Evolutionary conservation across 1,139 yeast species (phyloP).

Genomic region (Suhomyces bribrorum): DNA sequence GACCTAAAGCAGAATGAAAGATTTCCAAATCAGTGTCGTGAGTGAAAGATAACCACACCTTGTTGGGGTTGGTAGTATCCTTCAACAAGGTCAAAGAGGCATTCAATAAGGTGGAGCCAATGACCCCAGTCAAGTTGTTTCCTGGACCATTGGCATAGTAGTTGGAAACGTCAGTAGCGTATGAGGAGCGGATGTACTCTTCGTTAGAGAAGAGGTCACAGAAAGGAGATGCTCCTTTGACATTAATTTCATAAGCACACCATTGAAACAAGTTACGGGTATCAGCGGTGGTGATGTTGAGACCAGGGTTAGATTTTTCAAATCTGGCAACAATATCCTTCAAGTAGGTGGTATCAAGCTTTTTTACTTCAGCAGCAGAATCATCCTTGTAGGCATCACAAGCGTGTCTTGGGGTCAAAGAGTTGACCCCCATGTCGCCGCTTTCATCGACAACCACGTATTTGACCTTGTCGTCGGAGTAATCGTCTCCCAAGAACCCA

Average conservation of each 20-base stretch:
- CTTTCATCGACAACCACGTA: conserved; percentile 31
- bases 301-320: conserved; percentile 23
- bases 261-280: conserved; percentile 40
- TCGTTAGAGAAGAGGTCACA: conserved; percentile 54
- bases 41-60: conserved; percentile 30
- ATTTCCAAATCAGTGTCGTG: conserved; percentile 35
- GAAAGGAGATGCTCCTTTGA: conserved; percentile 48
- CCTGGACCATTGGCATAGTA: conserved; percentile 56
- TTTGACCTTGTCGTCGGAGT: conserved; percentile 15
- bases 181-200: conserved; percentile 48
- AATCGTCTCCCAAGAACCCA: conserved; percentile 26
- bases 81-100: conserved; percentile 49
- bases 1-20: conserved; percentile 27
- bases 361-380: conserved; percentile 12
- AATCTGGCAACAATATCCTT: conserved; percentile 21
- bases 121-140: conserved; percentile 39
- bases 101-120: conserved; percentile 51
- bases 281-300: conserved; percentile 38
- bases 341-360: conserved; percentile 22
- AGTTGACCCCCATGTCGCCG: conserved; percentile 29
- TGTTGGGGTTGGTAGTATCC: conserved; percentile 23
- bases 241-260: conserved; percentile 58
- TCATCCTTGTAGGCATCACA: conserved; percentile 22
- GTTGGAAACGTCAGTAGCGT: conserved; percentile 44
- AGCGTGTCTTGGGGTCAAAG: conserved; percentile 30